phyloP scores from a whole-genome alignment of 2,329 filamentous ascomycete genomes.

The Penicillium sp. region DNA sequence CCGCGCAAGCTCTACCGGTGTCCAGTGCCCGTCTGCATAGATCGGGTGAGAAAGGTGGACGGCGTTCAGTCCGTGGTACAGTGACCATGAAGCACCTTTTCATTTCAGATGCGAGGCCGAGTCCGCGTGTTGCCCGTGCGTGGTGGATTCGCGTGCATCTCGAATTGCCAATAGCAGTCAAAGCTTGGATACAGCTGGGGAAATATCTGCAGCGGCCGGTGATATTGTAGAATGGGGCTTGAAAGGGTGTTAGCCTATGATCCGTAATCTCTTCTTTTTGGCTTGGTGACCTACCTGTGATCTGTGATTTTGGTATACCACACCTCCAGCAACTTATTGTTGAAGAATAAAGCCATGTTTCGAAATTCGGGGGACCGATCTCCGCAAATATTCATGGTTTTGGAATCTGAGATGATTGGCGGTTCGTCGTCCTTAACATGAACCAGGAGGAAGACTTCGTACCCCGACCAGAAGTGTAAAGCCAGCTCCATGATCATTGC shows the following conservation, averaged over 20 bases:
- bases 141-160: constrained; percentile 76
- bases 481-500: constrained; percentile 80
- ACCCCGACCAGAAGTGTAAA: constrained; percentile 73
- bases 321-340: constrained; percentile 28
- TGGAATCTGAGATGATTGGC: constrained; percentile 72
- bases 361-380: constrained; percentile 35
- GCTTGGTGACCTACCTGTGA: constrained; percentile 20
- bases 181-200: constrained; percentile 65
- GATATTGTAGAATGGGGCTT: constrained; percentile 47
- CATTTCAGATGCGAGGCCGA: constrained; percentile 77
- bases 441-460: constrained; percentile 73
- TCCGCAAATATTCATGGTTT: constrained; percentile 62
- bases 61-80: constrained; percentile 77
- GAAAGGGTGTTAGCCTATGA: constrained; percentile 9
- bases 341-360: constrained; percentile 40
- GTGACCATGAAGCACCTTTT: constrained; percentile 67
- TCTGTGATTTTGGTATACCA: constrained; percentile 34
- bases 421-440: constrained; percentile 74
- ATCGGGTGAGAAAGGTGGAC: constrained; percentile 65
- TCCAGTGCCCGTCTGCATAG: constrained; percentile 59
- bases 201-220: constrained; percentile 63
- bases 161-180: constrained; percentile 70
- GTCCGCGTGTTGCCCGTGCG: constrained; percentile 65
- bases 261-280: too few species aligned
- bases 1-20: constrained; percentile 54